Evolutionary conservation across 352 stramenopile species (phyloP).

Genomic region (Phytophthora pisi): DNA sequence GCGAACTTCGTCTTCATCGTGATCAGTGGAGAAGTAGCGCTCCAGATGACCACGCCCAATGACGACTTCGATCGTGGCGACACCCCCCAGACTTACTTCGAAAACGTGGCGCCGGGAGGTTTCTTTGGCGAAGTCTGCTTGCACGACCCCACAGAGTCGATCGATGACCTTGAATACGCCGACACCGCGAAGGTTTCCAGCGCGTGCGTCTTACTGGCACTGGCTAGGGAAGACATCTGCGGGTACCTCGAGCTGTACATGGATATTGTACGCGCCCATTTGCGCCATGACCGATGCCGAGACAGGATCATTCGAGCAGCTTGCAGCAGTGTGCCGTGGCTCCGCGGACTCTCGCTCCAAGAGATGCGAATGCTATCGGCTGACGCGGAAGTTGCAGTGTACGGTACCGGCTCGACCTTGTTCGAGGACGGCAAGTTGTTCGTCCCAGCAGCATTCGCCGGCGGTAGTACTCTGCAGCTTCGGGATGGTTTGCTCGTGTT

Average conservation of each 20-base stretch:
- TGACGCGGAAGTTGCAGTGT: conserved; percentile 50
- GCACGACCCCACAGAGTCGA: conserved; percentile 14
- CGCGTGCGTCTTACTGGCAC: conserved; percentile 49
- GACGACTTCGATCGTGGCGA: conserved; percentile 3
- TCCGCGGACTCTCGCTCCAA: conserved; percentile 50
- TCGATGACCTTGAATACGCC: conserved; percentile 44
- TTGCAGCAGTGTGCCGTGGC: conserved; percentile 48
- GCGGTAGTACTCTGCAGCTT: conserved; percentile 17
- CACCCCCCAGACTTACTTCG: conserved; percentile 7
- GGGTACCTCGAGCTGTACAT: conserved; percentile 72
- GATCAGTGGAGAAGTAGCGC: conserved; percentile 52
- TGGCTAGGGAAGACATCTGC: conserved; percentile 59
- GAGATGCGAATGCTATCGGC: conserved; percentile 57
- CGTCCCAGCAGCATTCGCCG: conserved; percentile 12
- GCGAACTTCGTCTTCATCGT: conserved; percentile 76
- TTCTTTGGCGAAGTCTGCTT: conserved; percentile 74
- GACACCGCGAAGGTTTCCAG: conserved; percentile 49
- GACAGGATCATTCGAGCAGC: conserved; percentile 52
- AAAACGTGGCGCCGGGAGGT: conserved; percentile 48
- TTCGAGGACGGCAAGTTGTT: conserved; percentile 47
- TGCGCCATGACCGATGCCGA: conserved; percentile 58
- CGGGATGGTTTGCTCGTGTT: conserved; percentile 42
- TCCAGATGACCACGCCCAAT: conserved; percentile 11
- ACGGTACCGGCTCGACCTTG: conserved; percentile 47
- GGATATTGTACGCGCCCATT: conserved; percentile 64